phyloP scores from a whole-genome alignment of 2,329 filamentous ascomycete genomes.

The Fusarium miscanthi region DNA sequence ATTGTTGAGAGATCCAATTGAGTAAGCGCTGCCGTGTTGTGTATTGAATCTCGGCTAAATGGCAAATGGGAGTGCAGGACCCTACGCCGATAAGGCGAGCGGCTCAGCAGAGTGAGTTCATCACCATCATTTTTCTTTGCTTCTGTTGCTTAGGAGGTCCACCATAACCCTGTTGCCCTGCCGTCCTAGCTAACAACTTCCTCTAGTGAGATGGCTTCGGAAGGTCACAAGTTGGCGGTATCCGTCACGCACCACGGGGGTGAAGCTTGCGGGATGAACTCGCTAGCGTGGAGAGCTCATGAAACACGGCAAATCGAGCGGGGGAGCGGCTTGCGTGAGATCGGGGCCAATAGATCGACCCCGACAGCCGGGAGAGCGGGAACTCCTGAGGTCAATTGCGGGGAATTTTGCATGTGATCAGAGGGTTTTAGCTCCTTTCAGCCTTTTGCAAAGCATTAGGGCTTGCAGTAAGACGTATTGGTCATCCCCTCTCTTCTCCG shows the following conservation, averaged over 20 bases:
- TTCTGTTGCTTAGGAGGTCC: rapidly evolving
- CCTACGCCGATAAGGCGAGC: rapidly evolving
- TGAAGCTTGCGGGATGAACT: too few species aligned
- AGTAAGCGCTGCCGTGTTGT: rapidly evolving
- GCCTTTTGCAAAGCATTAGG: too few species aligned
- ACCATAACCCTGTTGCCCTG: neutral
- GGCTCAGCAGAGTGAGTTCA: rapidly evolving
- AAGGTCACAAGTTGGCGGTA: rapidly evolving
- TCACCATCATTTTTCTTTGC: rapidly evolving
- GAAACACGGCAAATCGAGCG: neutral
- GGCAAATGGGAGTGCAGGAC: rapidly evolving
- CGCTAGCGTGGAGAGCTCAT: too few species aligned
- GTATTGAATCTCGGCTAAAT: rapidly evolving
- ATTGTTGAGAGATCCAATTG: rapidly evolving
- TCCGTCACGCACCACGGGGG: neutral
- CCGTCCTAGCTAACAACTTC: rapidly evolving
- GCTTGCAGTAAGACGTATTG: too few species aligned
- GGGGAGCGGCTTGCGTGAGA: neutral
- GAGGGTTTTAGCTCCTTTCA: neutral
- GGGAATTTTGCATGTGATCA: too few species aligned
- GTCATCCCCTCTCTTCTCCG: too few species aligned
- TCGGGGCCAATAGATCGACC: neutral
- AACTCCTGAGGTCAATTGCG: rapidly evolving
- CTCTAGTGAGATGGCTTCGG: rapidly evolving
- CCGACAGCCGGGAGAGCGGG: too few species aligned